phyloP scores from a whole-genome alignment of 225 moss, liverwort and hornwort species.

The Antitrichia curtipendula region DNA sequence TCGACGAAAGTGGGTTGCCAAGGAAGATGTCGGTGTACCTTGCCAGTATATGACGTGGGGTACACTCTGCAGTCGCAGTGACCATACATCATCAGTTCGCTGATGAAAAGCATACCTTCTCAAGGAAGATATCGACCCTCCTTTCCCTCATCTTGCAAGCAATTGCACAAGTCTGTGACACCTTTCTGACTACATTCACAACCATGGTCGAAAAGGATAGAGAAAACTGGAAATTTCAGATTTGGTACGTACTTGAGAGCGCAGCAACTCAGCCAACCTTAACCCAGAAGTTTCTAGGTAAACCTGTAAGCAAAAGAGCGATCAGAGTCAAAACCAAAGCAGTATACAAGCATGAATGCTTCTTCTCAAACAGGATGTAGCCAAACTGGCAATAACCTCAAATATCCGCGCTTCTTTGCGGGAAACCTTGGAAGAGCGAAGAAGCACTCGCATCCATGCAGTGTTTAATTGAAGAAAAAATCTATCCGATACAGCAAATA shows the following conservation, averaged over 20 bases:
- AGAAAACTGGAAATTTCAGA: not conserved
- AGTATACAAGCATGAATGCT: not conserved
- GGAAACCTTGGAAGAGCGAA: not conserved
- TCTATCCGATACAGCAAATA: not conserved
- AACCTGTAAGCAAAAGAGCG: conserved; percentile 29
- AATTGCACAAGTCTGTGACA: not conserved
- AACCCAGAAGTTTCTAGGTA: conserved; percentile 72
- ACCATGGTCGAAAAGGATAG: not conserved
- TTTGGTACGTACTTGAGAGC: conserved; percentile 46
- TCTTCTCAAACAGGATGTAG: not conserved
- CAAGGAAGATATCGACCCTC: not conserved
- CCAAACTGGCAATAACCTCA: not conserved
- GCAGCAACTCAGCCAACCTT: conserved; percentile 53
- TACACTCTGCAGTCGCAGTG: conserved; percentile 43
- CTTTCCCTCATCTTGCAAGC: not conserved
- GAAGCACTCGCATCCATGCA: not conserved
- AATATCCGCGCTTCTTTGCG: not conserved
- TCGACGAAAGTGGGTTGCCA: conserved; percentile 76
- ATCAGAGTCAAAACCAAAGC: not conserved
- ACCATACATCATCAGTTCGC: not conserved
- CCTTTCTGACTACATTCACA: not conserved
- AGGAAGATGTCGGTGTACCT: conserved; percentile 39
- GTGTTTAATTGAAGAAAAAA: not conserved
- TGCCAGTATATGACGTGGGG: conserved; percentile 83
- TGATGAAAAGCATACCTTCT: not conserved